These are phyloP conservation scores for Fusarium veterinarium DNA, from an alignment of 2,329 filamentous ascomycete genomes.

Conservation along the genomic window DNA sequence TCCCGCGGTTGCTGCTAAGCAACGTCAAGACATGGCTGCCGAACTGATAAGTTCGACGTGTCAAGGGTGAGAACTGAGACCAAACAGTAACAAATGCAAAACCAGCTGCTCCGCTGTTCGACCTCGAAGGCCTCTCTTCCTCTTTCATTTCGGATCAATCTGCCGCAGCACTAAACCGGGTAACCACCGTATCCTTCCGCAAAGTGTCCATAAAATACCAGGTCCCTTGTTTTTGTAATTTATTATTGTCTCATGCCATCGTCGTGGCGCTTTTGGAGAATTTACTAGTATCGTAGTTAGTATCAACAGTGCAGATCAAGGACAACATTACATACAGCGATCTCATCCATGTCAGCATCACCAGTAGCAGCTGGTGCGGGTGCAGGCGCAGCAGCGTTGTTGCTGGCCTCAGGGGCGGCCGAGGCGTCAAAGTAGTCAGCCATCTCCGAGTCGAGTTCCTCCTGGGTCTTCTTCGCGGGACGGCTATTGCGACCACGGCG, in stretches of 20 bases:
- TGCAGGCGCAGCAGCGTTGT: conserved; percentile 59
- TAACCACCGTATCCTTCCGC: conserved; percentile 23
- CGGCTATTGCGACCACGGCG: conserved; percentile 67
- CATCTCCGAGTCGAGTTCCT: conserved; percentile 98
- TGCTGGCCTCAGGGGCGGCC: conserved; percentile 56
- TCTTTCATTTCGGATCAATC: conserved; percentile 35
- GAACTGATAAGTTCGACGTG: conserved; percentile 3
- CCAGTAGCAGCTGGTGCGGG: conserved; percentile 61
- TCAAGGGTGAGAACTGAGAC: conserved; percentile 29
- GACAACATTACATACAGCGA: conserved; percentile 54
- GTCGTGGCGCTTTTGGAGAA: not conserved
- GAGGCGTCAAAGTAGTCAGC: conserved; percentile 84
- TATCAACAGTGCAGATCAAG: not conserved
- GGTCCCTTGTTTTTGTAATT: conserved; percentile 40
- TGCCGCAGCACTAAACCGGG: conserved; percentile 33
- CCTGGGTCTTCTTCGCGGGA: conserved; percentile 86
- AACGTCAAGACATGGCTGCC: not conserved
- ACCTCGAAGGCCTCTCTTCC: conserved; percentile 22
- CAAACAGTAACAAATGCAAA: conserved; percentile 43
- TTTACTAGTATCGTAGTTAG: conserved; percentile 36
- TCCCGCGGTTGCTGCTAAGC: not conserved
- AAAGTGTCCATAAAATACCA: conserved; percentile 19
- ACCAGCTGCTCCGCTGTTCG: conserved; percentile 38
- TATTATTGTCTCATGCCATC: conserved; percentile 21
- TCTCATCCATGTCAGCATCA: conserved; percentile 75